These are phyloP conservation scores for Mycena polygramma DNA, from an alignment of 768 basidiomycete genomes.

Conservation along the genomic window DNA sequence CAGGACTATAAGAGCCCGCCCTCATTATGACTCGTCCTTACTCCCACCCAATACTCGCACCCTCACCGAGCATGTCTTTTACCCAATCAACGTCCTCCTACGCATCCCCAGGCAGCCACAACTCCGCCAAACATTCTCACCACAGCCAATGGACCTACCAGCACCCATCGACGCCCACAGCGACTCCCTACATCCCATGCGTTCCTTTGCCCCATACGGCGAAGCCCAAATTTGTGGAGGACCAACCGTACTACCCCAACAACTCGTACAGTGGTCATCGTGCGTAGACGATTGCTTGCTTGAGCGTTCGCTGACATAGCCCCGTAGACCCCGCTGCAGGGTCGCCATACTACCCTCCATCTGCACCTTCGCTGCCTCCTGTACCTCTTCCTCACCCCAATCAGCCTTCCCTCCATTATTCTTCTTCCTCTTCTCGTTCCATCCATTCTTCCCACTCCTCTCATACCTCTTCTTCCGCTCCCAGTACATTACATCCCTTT, in stretches of 20 bases:
- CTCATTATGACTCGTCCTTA: conserved; percentile 24
- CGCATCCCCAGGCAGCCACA: conserved; percentile 23
- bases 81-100: conserved; percentile 21
- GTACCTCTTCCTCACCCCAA: conserved; percentile 20
- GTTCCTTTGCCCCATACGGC: conserved; percentile 8
- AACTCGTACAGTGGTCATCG: conserved; percentile 1
- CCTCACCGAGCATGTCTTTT: conserved; percentile 14
- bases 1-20: conserved; percentile 23
- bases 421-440: conserved; percentile 7
- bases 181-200: conserved; percentile 5
- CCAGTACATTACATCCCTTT: conserved; percentile 14
- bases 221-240: conserved; percentile 9
- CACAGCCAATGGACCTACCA: conserved; percentile 20
- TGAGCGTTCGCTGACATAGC: conserved; percentile 3
- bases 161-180: conserved; percentile 20
- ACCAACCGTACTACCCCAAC: no score
- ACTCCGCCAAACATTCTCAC: conserved; percentile 23
- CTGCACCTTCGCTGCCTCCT: conserved; percentile 16
- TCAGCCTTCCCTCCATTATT: conserved; percentile 9
- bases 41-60: conserved; percentile 22
- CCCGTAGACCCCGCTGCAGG: conserved; percentile 2
- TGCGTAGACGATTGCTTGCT: neutral
- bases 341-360: conserved; percentile 1
- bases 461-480: neutral
- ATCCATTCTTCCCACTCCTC: conserved; percentile 3